A percentile compares a stretch with the other conserved stretches of the same genome.
Conservation (phyloP, 495 filamentous ascomycete species). For the Penicillium bovifimosum region DNA sequence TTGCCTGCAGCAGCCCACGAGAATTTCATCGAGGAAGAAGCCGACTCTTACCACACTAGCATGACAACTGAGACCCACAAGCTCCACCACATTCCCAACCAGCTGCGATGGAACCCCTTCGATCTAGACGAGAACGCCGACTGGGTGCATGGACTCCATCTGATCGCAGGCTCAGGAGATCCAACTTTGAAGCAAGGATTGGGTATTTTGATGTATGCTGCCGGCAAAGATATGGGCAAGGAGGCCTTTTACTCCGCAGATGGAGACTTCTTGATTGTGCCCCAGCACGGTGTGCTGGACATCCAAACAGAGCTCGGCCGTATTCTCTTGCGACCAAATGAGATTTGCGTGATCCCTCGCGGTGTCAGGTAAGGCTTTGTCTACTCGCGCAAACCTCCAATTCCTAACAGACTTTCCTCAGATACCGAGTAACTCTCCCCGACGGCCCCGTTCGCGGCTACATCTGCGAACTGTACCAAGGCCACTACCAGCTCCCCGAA, state of each 20-base stretch:
- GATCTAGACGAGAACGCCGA: conserved; percentile 67
- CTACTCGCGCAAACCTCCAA: background rate
- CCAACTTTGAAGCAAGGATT: conserved; percentile 74
- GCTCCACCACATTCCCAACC: conserved; percentile 70
- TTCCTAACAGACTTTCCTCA: conserved; percentile 16
- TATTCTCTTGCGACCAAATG: conserved; percentile 78
- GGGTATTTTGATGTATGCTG: conserved; percentile 78
- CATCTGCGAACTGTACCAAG: conserved; percentile 80
- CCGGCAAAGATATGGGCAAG: conserved; percentile 72
- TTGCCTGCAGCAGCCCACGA: conserved; percentile 78
- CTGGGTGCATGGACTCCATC: conserved; percentile 71
- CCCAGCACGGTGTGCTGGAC: conserved; percentile 77
- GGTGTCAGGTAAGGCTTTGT: conserved; percentile 47
- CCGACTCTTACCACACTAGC: conserved; percentile 48
- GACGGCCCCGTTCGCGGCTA: conserved; percentile 70
- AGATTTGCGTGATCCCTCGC: conserved; percentile 83
- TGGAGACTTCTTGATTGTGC: conserved; percentile 81
- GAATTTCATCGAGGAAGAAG: conserved; percentile 57
- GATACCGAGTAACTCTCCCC: conserved; percentile 67
- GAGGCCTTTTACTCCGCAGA: conserved; percentile 86
- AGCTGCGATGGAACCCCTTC: conserved; percentile 89
- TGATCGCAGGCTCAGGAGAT: conserved; percentile 79
- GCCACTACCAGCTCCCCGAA: conserved; percentile 80
- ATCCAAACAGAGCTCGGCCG: conserved; percentile 82
- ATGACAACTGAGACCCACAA: conserved; percentile 45